These are phyloP conservation scores for Lactarius sanguifluus DNA, from an alignment of 768 basidiomycete species.

Conservation along the genomic window DNA sequence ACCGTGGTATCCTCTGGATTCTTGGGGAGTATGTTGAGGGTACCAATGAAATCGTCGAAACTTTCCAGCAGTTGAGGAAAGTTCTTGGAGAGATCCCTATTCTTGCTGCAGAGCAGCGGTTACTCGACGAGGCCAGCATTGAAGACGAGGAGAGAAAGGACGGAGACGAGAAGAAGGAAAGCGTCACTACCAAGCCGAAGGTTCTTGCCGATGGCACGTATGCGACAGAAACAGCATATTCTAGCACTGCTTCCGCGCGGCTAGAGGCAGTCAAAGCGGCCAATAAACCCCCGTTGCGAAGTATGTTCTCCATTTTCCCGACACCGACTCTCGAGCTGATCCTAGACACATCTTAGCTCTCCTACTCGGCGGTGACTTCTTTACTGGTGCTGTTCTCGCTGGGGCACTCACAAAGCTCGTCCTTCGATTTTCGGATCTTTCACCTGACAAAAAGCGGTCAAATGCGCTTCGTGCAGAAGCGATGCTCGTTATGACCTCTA, in stretches of 20 bases:
- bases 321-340: constrained; percentile 10
- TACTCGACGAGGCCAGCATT: constrained; percentile 73
- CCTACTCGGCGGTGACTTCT: constrained; percentile 94
- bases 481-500: constrained; percentile 97
- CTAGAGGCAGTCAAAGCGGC: constrained; percentile 84
- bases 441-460: constrained; percentile 48
- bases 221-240: constrained; percentile 93
- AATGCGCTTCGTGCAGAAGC: constrained; percentile 89
- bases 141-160: constrained; percentile 51
- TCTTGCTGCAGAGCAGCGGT: constrained; percentile 80
- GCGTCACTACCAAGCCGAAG: constrained; percentile 57
- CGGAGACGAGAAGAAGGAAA: constrained; percentile 50
- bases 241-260: constrained; percentile 55
- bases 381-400: constrained; percentile 90
- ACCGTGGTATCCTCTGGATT: constrained; percentile 95
- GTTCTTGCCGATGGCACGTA: constrained; percentile 97
- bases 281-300: constrained; percentile 85
- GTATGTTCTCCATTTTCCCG: constrained; percentile 41
- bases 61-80: constrained; percentile 77
- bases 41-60: constrained; percentile 62
- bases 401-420: constrained; percentile 89
- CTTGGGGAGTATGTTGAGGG: constrained; percentile 91
- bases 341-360: constrained; percentile 49
- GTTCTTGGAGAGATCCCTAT: constrained; percentile 98
- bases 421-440: constrained; percentile 61